A percentile compares a stretch with the other conserved stretches of the same genome.
Conservation (phyloP, 805 yeast species). For the Metschnikowia reukaufii region DNA sequence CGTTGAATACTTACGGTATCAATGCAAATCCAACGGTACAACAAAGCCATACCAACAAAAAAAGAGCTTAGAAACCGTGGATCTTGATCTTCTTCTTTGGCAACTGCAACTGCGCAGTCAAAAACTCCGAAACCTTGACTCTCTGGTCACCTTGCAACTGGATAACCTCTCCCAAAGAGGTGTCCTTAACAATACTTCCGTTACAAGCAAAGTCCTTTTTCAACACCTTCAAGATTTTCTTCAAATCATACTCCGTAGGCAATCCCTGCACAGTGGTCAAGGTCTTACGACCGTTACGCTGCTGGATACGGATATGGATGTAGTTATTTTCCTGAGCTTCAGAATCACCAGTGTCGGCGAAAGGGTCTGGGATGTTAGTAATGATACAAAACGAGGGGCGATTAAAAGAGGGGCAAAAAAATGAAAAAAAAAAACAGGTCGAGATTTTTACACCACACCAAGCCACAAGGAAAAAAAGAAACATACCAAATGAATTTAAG, state of each 20-base stretch:
- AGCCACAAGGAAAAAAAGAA: background rate
- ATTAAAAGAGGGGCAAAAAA: background rate
- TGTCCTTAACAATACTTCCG: conserved; percentile 96
- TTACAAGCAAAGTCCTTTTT: conserved; percentile 99
- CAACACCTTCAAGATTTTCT: conserved; percentile 87
- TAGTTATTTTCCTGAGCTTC: conserved; percentile 94
- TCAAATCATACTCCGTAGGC: conserved; percentile 91
- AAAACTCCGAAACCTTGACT: conserved; percentile 90
- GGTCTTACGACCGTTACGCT: conserved; percentile 99
- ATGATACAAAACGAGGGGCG: too few relatives aligned
- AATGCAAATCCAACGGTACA: conserved; percentile 6
- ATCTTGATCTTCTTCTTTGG: conserved; percentile 96
- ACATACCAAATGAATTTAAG: conserved; percentile 71
- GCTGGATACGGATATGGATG: conserved; percentile 98
- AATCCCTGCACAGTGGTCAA: conserved; percentile 98
- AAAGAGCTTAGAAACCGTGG: conserved; percentile 78
- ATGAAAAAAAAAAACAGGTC: background rate
- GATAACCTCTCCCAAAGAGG: conserved; percentile 93
- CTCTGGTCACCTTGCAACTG: conserved; percentile 99
- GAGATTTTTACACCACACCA: background rate
- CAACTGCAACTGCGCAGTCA: conserved; percentile 80
- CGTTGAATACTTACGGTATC: too few relatives aligned
- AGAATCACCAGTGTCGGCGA: conserved; percentile 99
- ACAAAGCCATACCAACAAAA: background rate
- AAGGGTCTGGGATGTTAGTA: conserved; percentile 63